phyloP scores from a whole-genome alignment of 805 yeast species.

The Kazachstania viticola region DNA sequence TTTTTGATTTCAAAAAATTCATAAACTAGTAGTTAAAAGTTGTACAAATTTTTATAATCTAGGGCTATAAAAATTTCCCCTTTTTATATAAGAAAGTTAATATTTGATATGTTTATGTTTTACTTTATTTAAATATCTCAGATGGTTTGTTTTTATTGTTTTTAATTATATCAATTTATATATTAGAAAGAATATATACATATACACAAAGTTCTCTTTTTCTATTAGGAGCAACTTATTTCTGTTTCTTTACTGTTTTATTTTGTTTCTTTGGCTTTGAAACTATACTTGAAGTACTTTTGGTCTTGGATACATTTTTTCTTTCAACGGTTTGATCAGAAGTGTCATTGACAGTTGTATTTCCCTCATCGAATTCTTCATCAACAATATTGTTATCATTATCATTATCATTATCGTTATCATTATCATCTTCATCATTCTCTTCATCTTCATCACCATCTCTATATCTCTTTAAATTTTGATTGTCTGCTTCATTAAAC shows the following conservation, averaged over 20 bases:
- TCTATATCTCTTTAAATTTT: slow-evolving; percentile 23
- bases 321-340: not conserved
- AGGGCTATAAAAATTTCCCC: too few species aligned
- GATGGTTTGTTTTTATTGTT: not conserved
- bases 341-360: not conserved
- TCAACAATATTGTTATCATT: slow-evolving; percentile 23
- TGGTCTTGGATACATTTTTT: not conserved
- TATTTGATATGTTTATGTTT: too few species aligned
- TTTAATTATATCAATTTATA: too few species aligned
- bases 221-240: too few species aligned
- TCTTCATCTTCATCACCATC: slow-evolving; percentile 20
- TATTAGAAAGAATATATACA: too few species aligned
- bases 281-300: too few species aligned
- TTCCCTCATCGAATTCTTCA: slow-evolving; percentile 11
- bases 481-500: slow-evolving; percentile 52
- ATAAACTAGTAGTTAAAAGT: not conserved
- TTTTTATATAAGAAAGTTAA: too few species aligned
- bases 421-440: slow-evolving; percentile 18
- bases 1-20: not conserved
- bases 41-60: not conserved
- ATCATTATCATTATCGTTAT: slow-evolving; percentile 13
- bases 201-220: too few species aligned
- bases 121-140: too few species aligned
- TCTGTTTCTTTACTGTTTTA: too few species aligned
- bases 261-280: too few species aligned